Percentiles rank a stretch among this genome's conserved stretches.
Conservation (phyloP, 2,329 filamentous ascomycete genomes). For the Aspergillus fijiensis region DNA sequence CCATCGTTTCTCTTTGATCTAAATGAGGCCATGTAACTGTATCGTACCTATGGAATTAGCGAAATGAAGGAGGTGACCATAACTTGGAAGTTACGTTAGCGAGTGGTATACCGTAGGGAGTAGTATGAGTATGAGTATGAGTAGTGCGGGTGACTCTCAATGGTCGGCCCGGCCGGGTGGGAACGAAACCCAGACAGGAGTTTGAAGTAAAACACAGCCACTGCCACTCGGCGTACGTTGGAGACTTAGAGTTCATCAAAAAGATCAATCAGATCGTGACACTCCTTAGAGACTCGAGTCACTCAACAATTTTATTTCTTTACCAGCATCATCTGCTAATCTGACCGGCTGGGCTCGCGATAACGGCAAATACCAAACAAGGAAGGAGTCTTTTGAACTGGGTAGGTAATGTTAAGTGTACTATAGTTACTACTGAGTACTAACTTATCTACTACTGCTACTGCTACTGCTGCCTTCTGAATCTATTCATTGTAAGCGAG, state of each 20-base stretch:
- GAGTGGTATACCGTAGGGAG: too few relatives aligned
- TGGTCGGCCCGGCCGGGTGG: slow-evolving; percentile 5
- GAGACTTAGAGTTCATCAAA: background rate
- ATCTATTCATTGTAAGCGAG: slow-evolving; percentile 2
- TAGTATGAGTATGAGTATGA: background rate
- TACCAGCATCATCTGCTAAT: background rate
- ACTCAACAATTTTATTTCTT: background rate
- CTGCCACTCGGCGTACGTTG: slow-evolving; percentile 1
- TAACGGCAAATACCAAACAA: background rate
- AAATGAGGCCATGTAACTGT: too few relatives aligned
- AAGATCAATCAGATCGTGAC: slow-evolving; percentile 5
- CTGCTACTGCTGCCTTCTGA: background rate
- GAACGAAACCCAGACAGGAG: slow-evolving; percentile 7
- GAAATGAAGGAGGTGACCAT: background rate
- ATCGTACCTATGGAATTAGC: too few relatives aligned
- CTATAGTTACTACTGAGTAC: background rate
- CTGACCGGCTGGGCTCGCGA: background rate
- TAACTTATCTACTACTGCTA: background rate
- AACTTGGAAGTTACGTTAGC: too few relatives aligned
- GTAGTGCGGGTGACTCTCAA: background rate
- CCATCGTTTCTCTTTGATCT: too few relatives aligned
- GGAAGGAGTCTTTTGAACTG: background rate
- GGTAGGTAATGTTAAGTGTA: background rate
- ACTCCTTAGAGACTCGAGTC: background rate
- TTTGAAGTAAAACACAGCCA: slow-evolving; percentile 12